phyloP scores from a whole-genome alignment of 1,139 yeast genomes.

The Zygotorulaspora mrakii region DNA sequence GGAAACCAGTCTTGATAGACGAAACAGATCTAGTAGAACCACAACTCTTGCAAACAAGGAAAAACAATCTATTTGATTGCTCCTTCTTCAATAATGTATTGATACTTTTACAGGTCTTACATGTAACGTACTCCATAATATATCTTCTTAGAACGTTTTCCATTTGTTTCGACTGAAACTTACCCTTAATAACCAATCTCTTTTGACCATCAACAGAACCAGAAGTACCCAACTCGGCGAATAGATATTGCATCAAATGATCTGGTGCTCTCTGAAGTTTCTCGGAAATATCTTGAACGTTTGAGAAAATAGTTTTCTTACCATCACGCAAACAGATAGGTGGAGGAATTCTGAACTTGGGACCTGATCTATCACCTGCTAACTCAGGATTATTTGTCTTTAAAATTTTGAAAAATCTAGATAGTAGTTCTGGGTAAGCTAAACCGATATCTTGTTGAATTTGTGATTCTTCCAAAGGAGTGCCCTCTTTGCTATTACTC shows the following conservation, averaged over 20 bases:
- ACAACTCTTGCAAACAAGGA: slow-evolving; percentile 96
- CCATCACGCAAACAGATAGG: slow-evolving; percentile 98
- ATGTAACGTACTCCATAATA: slow-evolving; percentile 93
- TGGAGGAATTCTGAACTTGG: slow-evolving; percentile 95
- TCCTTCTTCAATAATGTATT: slow-evolving; percentile 95
- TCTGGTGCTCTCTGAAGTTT: slow-evolving; percentile 96
- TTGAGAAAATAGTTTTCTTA: slow-evolving; percentile 93
- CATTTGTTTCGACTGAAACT: slow-evolving; percentile 96
- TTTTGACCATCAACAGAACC: slow-evolving; percentile 98
- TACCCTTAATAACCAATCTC: slow-evolving; percentile 95
- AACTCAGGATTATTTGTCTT: slow-evolving; percentile 95
- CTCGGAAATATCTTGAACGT: slow-evolving; percentile 90
- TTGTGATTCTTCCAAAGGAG: slow-evolving; percentile 36
- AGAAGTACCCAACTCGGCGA: slow-evolving; percentile 98
- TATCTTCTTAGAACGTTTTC: slow-evolving; percentile 95
- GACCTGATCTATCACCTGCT: slow-evolving; percentile 92
- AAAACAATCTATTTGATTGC: slow-evolving; percentile 91
- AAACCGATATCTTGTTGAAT: slow-evolving; percentile 52
- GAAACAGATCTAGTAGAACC: slow-evolving; percentile 97
- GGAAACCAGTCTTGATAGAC: slow-evolving; percentile 99
- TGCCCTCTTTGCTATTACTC: slow-evolving; percentile 33
- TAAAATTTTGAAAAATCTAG: slow-evolving; percentile 79
- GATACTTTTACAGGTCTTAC: slow-evolving; percentile 98
- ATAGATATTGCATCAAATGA: slow-evolving; percentile 91
- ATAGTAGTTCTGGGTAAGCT: slow-evolving; percentile 72